A percentile compares a stretch with the other conserved stretches of the same genome.
phyloP scores from a whole-genome alignment of 371 early-diverging fungal species.

The Mortierella sp. region DNA sequence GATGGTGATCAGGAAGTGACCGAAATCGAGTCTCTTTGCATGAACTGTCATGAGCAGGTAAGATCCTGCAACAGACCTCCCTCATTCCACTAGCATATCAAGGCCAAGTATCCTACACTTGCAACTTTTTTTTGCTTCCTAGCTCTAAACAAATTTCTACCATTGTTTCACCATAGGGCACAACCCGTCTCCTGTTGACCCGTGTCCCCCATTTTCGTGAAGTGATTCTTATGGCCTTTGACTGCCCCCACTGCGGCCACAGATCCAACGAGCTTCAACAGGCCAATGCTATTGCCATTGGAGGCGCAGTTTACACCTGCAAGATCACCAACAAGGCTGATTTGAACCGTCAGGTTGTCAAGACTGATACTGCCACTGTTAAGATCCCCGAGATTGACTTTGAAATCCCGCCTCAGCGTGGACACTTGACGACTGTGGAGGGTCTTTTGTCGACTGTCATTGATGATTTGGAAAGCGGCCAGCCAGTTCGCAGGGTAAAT shows the following conservation, averaged over 20 bases:
- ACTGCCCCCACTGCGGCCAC: constrained; percentile 92
- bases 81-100: no score
- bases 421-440: constrained; percentile 90
- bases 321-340: constrained; percentile 75
- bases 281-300: constrained; percentile 82
- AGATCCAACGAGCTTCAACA: constrained; percentile 93
- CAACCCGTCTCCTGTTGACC: constrained; percentile 86
- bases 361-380: constrained; percentile 85
- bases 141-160: neutral
- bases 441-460: constrained; percentile 83
- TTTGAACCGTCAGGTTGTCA: constrained; percentile 91
- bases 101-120: no score
- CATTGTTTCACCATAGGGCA: constrained; percentile 66
- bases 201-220: constrained; percentile 95
- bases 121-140: constrained; percentile 1
- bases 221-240: constrained; percentile 93
- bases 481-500: constrained; percentile 78
- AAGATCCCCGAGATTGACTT: constrained; percentile 87
- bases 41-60: constrained; percentile 91
- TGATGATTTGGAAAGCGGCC: constrained; percentile 82
- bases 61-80: constrained; percentile 10
- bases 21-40: constrained; percentile 92
- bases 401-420: constrained; percentile 88
- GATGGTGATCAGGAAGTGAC: constrained; percentile 67
- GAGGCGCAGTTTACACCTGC: constrained; percentile 80